Evolutionary conservation across 768 basidiomycete genomes (phyloP), one percentile per base, ranked within the genome.

Genomic region (Phlebiopsis gigantea): DNA sequence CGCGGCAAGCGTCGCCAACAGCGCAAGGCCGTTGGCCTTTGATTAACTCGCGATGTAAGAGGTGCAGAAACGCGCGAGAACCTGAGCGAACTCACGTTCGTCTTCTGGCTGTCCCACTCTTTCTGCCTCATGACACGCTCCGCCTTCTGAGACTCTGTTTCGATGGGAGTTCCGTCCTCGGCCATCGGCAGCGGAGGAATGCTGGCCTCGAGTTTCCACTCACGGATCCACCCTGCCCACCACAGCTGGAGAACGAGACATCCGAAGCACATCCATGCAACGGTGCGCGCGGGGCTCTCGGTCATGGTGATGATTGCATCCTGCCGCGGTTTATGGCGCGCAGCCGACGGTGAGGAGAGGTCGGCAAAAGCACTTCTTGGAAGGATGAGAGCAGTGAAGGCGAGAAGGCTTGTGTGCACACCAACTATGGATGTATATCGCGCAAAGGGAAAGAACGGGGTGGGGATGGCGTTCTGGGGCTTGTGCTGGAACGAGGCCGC

Each of bases 391-490:
- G 80, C 80, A 12, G 78, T 75, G 68, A 90, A 91, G 2, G 73
- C 70, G 59, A 90, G 76, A 7, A 91, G 81, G 15, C 80, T 75
- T 1, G 80, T 76, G 65, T 87, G 85, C 6, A 90, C 83, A 45
- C 83, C 84, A 21, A 89, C 81, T 24, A 82, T 71, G 28, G 87
- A 84, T 55, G 79, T 78, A 71, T 89, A 90, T 24, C 75, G 76
- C 5, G 79, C 76, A 56, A 81, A 77, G 12, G 84, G 81, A 59
- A 81, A 79, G 53, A 59, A 69, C 19, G 57, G 12, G 21, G 46
- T 55, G 2, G 53, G 57, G 12, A 41, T 19, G 28, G 41, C 39
- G 14, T 22, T 28, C 28, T 5, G 24, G 4, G 29, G 46, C 30
- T 53, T 15, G 5, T 34, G 30, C 45, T 24, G 50, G 9, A 31